Base-by-base conservation (phyloP, 345 rosid species). In the Bruguiera sexangula region DNA sequence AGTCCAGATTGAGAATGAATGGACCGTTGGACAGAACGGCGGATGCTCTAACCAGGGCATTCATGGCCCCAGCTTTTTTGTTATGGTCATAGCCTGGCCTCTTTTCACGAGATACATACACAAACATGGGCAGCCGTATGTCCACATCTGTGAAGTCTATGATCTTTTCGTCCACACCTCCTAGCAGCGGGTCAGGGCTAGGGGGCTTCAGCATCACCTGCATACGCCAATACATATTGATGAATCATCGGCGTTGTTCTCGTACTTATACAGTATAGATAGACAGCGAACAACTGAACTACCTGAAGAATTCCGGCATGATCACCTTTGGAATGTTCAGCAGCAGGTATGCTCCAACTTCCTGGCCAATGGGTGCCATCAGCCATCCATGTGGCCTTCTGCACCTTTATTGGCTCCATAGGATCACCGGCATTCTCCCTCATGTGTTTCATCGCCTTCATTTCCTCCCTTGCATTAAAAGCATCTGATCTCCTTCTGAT, bases 321-420 rank as follows among this genome's bases (percentile, higher is more conserved):
- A 69, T 95, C 96, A n/a, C 96, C 96, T 82, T 87, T 95, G 10
- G 93, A 70, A 63, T 95, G 99, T 21, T 92, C 98, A 9, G 85
- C 50, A 0, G 89, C 67, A 4, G 91, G 50, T 20, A 56, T 20
- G 10, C 89, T 30, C 97, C 97, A 95, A 34, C 93, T 79, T 66
- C 96, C 99, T 0, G 96, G 96, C 99, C 99, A 95, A 62, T 95
- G 96, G 51, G 94, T 95, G 52, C 99, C 99, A 71, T 95, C 97
- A 13, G 97, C 99, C 99, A 95, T 92, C 99, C 99, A 92, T 7
- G 99, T 95, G 20, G 96, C 97, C 76, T 85, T 95, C 16, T 60
- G 86, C 64, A 90, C 83, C 78, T 85, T 90, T 0, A 88, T 73
- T 0, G 86, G 89, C 76, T 95, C 97, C 27, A 78, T 67, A 2